Evolutionary conservation across 306 rosid genomes (phyloP).

Genomic region (Inga oerstediana): DNA sequence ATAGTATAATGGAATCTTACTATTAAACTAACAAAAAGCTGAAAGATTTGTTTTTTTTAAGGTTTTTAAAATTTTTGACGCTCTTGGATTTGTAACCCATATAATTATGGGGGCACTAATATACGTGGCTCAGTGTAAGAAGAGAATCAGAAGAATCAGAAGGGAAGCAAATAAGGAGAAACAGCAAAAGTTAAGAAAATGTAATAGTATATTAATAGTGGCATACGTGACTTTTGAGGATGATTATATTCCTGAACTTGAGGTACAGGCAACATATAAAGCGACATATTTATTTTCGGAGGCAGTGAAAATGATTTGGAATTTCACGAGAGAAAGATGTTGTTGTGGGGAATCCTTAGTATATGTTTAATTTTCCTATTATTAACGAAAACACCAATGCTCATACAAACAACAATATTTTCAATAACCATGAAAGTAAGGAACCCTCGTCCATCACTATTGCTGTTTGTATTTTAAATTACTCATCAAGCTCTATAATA

Average conservation of each 20-base stretch:
- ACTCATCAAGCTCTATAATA: not conserved
- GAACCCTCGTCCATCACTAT: not conserved
- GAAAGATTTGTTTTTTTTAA: not conserved
- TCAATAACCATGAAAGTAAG: conserved; percentile 57
- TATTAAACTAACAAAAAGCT: conserved; percentile 32
- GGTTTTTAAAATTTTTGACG: not conserved
- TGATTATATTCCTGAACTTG: conserved; percentile 54
- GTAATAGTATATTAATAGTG: not conserved
- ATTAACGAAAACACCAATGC: conserved; percentile 29
- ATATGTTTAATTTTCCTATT: conserved; percentile 12
- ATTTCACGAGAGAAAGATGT: conserved; percentile 42
- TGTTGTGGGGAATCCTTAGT: conserved; percentile 46
- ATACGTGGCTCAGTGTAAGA: conserved; percentile 24
- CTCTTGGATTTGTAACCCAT: conserved; percentile 16
- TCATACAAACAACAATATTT: conserved; percentile 33
- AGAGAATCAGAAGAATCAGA: conserved; percentile 58
- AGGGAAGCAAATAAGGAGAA: conserved; percentile 53
- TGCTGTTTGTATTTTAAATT: not conserved
- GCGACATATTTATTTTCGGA: conserved; percentile 35
- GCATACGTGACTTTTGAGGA: conserved; percentile 50
- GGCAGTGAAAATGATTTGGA: conserved; percentile 47
- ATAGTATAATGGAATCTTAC: conserved; percentile 39
- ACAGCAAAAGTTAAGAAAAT: conserved; percentile 51
- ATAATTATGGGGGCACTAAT: conserved; percentile 11
- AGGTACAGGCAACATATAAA: conserved; percentile 55